Evolutionary conservation across 371 early-diverging fungal genomes (phyloP).

Genomic region (Haplosporangium sp.): DNA sequence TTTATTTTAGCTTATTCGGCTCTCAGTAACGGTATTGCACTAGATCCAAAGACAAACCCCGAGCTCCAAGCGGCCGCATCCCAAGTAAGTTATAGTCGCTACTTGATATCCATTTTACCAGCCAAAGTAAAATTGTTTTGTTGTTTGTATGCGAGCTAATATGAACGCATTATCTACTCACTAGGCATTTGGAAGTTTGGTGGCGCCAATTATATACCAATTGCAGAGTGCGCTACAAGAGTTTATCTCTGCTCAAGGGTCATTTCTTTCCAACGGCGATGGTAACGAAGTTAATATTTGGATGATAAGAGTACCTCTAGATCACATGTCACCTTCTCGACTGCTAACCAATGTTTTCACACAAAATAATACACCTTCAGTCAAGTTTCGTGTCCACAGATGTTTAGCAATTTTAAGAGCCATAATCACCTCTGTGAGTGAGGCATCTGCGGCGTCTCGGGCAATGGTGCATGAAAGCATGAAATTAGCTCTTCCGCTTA

Average conservation of each 20-base stretch:
- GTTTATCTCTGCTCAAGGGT: constrained; percentile 13
- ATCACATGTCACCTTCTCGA: not conserved
- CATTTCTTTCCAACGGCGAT: constrained; percentile 19
- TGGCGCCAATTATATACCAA: constrained; percentile 43
- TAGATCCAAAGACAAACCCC: constrained; percentile 26
- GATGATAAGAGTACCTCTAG: not conserved
- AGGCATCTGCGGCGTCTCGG: constrained; percentile 25
- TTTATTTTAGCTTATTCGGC: constrained; percentile 31
- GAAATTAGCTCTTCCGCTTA: constrained; percentile 29
- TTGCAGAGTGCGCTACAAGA: constrained; percentile 38
- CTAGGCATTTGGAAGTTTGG: constrained; percentile 32
- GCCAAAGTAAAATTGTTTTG: not conserved
- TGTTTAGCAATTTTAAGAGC: constrained; percentile 25
- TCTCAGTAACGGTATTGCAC: constrained; percentile 28
- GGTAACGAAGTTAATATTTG: constrained; percentile 1
- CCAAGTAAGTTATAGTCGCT: constrained; percentile 7
- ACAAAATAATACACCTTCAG: constrained; percentile 1
- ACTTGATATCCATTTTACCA: not conserved
- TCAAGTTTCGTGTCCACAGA: constrained; percentile 43
- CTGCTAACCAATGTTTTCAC: not conserved
- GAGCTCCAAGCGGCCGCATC: constrained; percentile 21
- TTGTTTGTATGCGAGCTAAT: too few relatives aligned
- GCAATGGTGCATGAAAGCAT: constrained; percentile 33
- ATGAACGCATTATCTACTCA: too few relatives aligned
- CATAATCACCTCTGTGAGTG: constrained; percentile 28